Percentiles rank a stretch among this genome's conserved stretches.
Evolutionary conservation across 208 protist genomes (phyloP).

Genomic region (Trichomonas tenax): DNA sequence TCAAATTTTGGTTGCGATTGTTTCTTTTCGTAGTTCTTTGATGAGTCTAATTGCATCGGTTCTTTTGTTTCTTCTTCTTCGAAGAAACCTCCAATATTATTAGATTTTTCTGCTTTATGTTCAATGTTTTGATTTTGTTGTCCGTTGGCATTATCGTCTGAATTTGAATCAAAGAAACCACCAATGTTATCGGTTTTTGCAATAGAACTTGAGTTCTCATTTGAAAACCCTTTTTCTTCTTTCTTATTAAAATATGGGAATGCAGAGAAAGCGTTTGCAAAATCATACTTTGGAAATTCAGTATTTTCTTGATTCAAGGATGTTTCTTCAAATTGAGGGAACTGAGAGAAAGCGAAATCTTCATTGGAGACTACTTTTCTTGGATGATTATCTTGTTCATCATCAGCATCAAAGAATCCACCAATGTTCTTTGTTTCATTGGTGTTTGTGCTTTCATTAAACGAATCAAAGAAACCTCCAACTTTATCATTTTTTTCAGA

Average conservation of each 20-base stretch:
- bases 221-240: neutral
- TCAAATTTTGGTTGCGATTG: neutral
- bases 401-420: neutral
- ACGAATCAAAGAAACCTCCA: no score
- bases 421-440: neutral
- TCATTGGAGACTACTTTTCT: neutral
- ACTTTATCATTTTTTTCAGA: no score
- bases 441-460: no score
- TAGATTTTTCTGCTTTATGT: no score
- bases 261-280: neutral
- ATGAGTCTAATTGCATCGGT: neutral
- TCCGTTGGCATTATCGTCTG: neutral
- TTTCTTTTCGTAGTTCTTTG: no score
- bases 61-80: neutral
- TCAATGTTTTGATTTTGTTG: neutral
- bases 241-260: neutral
- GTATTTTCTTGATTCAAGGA: neutral
- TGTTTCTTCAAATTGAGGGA: no score
- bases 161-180: neutral
- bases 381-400: neutral
- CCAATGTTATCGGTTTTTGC: neutral
- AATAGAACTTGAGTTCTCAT: neutral
- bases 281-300: neutral
- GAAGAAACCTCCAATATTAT: neutral
- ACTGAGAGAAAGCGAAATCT: no score